Evolutionary conservation across 139 green algal genomes (phyloP), one percentile per base, ranked within the genome.

Genomic region (Parachlorella kessleri): DNA sequence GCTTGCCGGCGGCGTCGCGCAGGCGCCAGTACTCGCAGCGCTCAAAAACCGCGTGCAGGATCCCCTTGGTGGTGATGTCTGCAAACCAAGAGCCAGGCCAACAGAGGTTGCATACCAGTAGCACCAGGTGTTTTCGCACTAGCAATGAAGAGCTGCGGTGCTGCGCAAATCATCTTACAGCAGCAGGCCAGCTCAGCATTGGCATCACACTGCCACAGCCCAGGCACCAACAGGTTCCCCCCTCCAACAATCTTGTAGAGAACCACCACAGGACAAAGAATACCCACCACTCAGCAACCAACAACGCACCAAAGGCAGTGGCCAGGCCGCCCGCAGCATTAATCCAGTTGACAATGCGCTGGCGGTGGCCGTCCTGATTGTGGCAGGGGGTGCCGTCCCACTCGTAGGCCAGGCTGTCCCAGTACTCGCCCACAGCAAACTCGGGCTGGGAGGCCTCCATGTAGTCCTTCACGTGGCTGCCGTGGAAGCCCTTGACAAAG

Each of bases 61-160:
- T 94, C 59, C 94, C 97, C 83, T 99, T 99, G 75, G 91, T 97
- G 55, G 95, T 99, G 93, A 99, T 98, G 88, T 99, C 96, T 59
- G 48, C 48, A 59, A 18, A n/a, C n/a, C n/a, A n/a, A n/a, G n/a
- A n/a, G n/a, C n/a, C n/a, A n/a, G n/a, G n/a, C n/a, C n/a, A n/a
- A n/a, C n/a, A n/a, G n/a, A n/a, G n/a, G n/a, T n/a, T n/a, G n/a
- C n/a, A n/a, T n/a, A n/a, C n/a, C n/a, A n/a, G n/a, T n/a, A n/a
- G n/a, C n/a, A n/a, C n/a, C n/a, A n/a, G n/a, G n/a, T n/a, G n/a
- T n/a, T n/a, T n/a, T n/a, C n/a, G n/a, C n/a, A n/a, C n/a, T n/a
- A n/a, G n/a, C n/a, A n/a, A n/a, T n/a, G n/a, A n/a, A n/a, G n/a
- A n/a, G n/a, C n/a, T n/a, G n/a, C n/a, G n/a, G n/a, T n/a, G n/a